Base-by-base conservation (phyloP, 129 eudicot species). In the Lonicera japonica region DNA sequence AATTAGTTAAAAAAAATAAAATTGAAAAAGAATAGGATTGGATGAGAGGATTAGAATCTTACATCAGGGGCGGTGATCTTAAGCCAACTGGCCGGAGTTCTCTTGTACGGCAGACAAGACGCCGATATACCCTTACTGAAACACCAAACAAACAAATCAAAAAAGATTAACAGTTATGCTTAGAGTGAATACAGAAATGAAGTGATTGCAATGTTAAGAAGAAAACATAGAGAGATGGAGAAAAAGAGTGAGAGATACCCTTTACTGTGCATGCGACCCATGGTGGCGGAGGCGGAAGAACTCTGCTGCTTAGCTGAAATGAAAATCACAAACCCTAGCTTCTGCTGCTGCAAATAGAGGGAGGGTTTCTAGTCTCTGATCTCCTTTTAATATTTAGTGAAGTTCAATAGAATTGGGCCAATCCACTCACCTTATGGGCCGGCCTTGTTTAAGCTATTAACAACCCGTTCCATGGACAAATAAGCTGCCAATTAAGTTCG, bases 231-330 rank as follows among this genome's bases (percentile, higher is more conserved):
- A 51, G 36, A 53, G 54, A 20, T n/a, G 8, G 56, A 10, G 67
- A 40, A 40, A 36, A 60, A 14, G 25, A 25, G 55, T 4, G 21
- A 18, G 23, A 41, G 21, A 0, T 57, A 82, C 87, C 83, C 88
- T 29, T 70, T 55, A 52, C 88, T 77, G 83, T 82, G 83, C 87
- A 77, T 82, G 41, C 87, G 87, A 70, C 87, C 87, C 87, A 82
- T 82, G 79, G 68, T 56, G 64, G 68, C 20, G 58, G 29, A 54
- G 29, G 25, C 20, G 58, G 55, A 50, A n/a, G 0, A 15, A 12
- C 51, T 10, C 16, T 45, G 51, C 4, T 12, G 12, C 51, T 10
- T 12, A 3, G 19, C 55, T 17, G 55, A 50, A 17, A n/a, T 17
- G 55, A 50, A 50, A 50, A 7, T 10, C 50, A 43, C 1, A 43